Percentiles rank a stretch among this genome's conserved stretches.
Evolutionary conservation across 139 green algal species (phyloP).

Genomic region (Tetradesmus obliquus): DNA sequence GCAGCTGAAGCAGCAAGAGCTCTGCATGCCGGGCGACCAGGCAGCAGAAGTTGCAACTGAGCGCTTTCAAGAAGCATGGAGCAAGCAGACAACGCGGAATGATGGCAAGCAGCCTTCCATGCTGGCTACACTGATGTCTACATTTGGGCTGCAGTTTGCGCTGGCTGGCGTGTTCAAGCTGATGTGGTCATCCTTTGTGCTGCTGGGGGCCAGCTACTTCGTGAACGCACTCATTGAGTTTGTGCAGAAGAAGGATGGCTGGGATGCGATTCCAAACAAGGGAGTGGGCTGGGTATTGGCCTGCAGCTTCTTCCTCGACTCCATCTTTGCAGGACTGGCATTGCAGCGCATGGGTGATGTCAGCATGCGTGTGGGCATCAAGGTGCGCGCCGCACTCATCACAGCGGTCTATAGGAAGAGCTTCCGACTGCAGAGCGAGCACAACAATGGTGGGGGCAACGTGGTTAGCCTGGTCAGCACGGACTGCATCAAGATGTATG

Average conservation of each 20-base stretch:
- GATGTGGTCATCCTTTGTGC: slow-evolving; percentile 54
- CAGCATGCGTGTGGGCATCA: slow-evolving; percentile 65
- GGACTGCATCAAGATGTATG: slow-evolving; percentile 77
- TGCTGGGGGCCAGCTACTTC: slow-evolving; percentile 63
- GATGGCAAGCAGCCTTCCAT: slow-evolving; percentile 49
- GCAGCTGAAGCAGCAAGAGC: slow-evolving; percentile 53
- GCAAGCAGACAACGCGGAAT: slow-evolving; percentile 42
- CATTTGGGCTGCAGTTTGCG: slow-evolving; percentile 54
- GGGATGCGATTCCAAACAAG: slow-evolving; percentile 47
- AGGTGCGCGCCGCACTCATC: slow-evolving; percentile 54
- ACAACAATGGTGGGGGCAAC: slow-evolving; percentile 45
- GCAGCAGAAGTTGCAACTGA: slow-evolving; percentile 49
- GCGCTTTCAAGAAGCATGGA: slow-evolving; percentile 46
- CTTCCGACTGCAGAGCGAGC: slow-evolving; percentile 49
- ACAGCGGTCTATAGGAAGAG: slow-evolving; percentile 67
- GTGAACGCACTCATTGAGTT: slow-evolving; percentile 51
- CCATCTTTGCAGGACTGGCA: slow-evolving; percentile 64
- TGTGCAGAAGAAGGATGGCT: slow-evolving; percentile 41
- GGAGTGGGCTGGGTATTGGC: slow-evolving; percentile 73
- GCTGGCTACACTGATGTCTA: slow-evolving; percentile 42
- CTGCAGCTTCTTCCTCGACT: slow-evolving; percentile 68
- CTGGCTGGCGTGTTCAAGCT: slow-evolving; percentile 60
- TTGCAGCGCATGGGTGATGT: slow-evolving; percentile 76
- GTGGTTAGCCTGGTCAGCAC: slow-evolving; percentile 72
- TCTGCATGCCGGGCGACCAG: slow-evolving; percentile 65